Conservation (phyloP, 768 basidiomycete species). For the Sporobolomyces pararoseus region DNA sequence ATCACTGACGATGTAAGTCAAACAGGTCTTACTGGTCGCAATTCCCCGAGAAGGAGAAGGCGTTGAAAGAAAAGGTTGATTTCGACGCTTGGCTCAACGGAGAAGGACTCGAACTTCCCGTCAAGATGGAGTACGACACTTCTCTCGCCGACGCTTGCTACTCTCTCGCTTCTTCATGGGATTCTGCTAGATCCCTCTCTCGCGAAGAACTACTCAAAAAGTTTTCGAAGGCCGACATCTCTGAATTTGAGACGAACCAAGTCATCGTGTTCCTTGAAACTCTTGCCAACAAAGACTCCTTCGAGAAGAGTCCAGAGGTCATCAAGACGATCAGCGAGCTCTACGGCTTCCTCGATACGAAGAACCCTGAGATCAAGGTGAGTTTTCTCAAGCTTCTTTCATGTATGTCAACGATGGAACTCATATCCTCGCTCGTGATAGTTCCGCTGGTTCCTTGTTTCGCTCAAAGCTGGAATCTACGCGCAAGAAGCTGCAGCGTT, state of each 20-base stretch:
- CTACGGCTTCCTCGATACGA: slow-evolving; percentile 47
- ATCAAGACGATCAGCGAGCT: slow-evolving; percentile 40
- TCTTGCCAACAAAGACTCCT: slow-evolving; percentile 33
- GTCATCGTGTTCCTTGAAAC: slow-evolving; percentile 52
- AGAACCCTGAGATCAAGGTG: slow-evolving; percentile 50
- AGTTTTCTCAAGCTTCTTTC: slow-evolving; percentile 37
- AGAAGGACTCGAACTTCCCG: slow-evolving; percentile 48
- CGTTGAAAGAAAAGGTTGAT: slow-evolving; percentile 44
- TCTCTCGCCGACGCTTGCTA: slow-evolving; percentile 45
- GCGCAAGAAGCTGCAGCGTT: slow-evolving; percentile 47
- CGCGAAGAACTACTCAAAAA: slow-evolving; percentile 19
- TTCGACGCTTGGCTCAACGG: slow-evolving; percentile 51
- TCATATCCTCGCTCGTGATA: slow-evolving; percentile 9
- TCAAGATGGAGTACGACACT: slow-evolving; percentile 46
- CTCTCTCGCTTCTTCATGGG: slow-evolving; percentile 50
- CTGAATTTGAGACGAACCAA: slow-evolving; percentile 48
- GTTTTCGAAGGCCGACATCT: slow-evolving; percentile 48
- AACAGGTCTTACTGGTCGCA: slow-evolving; percentile 48
- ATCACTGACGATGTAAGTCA: slow-evolving; percentile 1
- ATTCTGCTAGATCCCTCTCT: slow-evolving; percentile 34
- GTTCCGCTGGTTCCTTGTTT: slow-evolving; percentile 42
- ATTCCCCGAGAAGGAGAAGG: slow-evolving; percentile 46
- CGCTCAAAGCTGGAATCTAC: slow-evolving; percentile 47
- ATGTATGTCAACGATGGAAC: background rate
- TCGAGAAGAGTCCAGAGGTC: slow-evolving; percentile 13